Base-by-base conservation (phyloP, 2,329 filamentous ascomycete genomes). In the Neonectria faginata region DNA sequence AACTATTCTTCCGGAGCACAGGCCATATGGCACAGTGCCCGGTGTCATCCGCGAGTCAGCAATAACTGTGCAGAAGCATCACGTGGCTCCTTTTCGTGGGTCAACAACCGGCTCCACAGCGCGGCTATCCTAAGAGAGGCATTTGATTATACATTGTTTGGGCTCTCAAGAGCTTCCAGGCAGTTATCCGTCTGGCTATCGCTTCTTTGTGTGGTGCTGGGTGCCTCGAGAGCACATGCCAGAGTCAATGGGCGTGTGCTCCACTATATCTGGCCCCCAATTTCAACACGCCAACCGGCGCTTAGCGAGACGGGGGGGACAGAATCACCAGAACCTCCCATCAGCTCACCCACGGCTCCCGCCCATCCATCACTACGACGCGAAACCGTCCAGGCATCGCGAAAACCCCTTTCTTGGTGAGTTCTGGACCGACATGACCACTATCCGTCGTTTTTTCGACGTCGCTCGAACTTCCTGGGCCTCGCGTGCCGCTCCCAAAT, bases 31-130 rank as follows among this genome's bases (percentile, higher is more conserved):
- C 70, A 78, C 75, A 77, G 76, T 78, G 67, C 33, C 36, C 45
- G 39, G 51, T 18, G 16, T 42, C 33, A 20, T 45, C 69, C 64
- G 67, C 60, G 60, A 55, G 22, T 36, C 39, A 25, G 44, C 31
- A 12, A 3, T 8, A 29, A 78, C 77, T 77, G 77, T 77, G 60
- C 45, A 41, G 54, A 45, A n/a, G 7, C 65, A 73, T 80, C 78
- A 80, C 78, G 78, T 79, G 78, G 70, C 72, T 60, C 55, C 27
- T 67, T 63, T 67, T 77, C 75, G 75, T 77, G 73, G 76, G 72
- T 71, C 71, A 67, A 65, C 62, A 61, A 39, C 57, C 50, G 67
- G 61, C 62, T 72, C 72, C 74, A 75, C 70, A 67, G 66, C 62
- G 61, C 67, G 62, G 60, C 59, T 64, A 54, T 62, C 60, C 44